phyloP scores from a whole-genome alignment of 2,329 filamentous ascomycete species.

The Neofusicoccum ribis region DNA sequence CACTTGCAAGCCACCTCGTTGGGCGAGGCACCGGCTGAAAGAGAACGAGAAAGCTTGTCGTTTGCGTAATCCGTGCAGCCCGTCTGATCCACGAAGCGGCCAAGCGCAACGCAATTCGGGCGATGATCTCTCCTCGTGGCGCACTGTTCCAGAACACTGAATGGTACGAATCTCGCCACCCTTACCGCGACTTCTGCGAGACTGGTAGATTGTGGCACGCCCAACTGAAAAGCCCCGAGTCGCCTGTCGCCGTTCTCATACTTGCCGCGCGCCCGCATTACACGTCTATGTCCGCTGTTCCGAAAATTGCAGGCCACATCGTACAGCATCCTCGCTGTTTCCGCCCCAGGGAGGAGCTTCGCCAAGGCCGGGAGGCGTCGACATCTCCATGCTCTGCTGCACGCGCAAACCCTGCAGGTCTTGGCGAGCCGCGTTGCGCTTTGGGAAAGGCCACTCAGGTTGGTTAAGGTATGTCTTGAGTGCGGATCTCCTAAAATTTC shows the following conservation, averaged over 20 bases:
- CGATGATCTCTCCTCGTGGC: background rate
- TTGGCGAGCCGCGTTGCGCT: background rate
- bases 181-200: too few species aligned
- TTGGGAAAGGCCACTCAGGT: background rate
- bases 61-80: constrained; percentile 1
- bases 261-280: too few species aligned
- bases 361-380: background rate
- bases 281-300: too few species aligned
- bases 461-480: background rate
- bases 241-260: too few species aligned
- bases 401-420: background rate
- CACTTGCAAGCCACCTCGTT: background rate
- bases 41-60: constrained; percentile 7
- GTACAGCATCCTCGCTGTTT: too few species aligned
- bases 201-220: too few species aligned
- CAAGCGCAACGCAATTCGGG: background rate
- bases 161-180: too few species aligned
- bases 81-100: background rate
- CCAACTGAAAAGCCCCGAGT: too few species aligned
- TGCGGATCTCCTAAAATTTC: background rate
- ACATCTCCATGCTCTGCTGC: background rate
- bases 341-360: too few species aligned
- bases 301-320: too few species aligned
- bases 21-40: background rate
- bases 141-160: background rate